Evolutionary conservation across 208 protist species (phyloP).

Genomic region (Trypanosoma scelopori): DNA sequence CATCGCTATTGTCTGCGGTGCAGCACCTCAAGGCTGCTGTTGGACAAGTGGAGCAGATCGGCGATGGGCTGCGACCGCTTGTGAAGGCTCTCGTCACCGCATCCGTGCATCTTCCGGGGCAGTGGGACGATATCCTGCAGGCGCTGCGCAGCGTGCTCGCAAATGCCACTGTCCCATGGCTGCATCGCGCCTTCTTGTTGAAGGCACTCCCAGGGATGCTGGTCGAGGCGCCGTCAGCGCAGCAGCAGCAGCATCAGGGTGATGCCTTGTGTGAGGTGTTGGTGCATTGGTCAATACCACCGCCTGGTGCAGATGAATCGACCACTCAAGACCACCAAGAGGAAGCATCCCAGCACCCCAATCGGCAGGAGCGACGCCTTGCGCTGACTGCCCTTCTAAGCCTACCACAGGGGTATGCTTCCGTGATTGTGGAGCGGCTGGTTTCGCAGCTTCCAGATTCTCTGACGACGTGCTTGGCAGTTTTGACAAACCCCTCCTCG

Average conservation of each 20-base stretch:
- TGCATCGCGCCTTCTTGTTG: slow-evolving; percentile 30
- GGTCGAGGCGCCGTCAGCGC: not conserved
- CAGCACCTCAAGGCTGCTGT: slow-evolving; percentile 13
- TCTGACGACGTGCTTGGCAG: slow-evolving; percentile 25
- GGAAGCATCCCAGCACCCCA: not conserved
- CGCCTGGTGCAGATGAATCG: not conserved
- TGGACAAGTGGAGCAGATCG: slow-evolving; percentile 4
- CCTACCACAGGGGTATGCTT: slow-evolving; percentile 13
- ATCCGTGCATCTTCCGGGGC: slow-evolving; percentile 19
- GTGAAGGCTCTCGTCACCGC: slow-evolving; percentile 28
- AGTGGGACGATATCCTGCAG: slow-evolving; percentile 22
- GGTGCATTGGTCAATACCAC: slow-evolving; percentile 13
- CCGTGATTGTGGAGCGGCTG: slow-evolving; percentile 19
- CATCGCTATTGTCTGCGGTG: slow-evolving; percentile 17
- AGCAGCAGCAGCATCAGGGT: not conserved
- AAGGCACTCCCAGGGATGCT: slow-evolving; percentile 29
- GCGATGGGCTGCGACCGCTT: slow-evolving; percentile 23
- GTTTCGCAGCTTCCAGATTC: slow-evolving; percentile 27
- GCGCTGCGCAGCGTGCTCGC: slow-evolving; percentile 13
- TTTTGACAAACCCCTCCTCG: slow-evolving; percentile 23
- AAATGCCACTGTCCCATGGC: slow-evolving; percentile 23
- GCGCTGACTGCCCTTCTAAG: slow-evolving; percentile 27
- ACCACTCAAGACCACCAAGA: not conserved
- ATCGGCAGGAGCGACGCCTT: slow-evolving; percentile 24
- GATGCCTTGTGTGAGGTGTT: slow-evolving; percentile 24